A percentile compares a stretch with the other conserved stretches of the same genome.
phyloP scores from a whole-genome alignment of 139 green algal genomes.

The Nannochloris sp. region DNA sequence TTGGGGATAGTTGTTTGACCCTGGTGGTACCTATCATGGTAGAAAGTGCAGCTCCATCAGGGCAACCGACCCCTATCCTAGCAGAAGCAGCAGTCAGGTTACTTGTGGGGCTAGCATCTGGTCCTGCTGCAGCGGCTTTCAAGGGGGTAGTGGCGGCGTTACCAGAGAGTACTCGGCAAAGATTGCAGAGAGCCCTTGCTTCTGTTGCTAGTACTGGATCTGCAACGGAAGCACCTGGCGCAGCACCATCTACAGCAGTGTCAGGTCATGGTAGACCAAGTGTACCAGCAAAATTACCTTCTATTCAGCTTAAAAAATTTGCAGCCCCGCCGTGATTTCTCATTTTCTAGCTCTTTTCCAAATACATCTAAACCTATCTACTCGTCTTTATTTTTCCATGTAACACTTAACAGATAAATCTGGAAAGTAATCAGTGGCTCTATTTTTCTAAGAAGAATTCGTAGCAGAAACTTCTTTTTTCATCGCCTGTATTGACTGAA shows the following conservation, averaged over 20 bases:
- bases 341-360: too few species aligned
- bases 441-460: not conserved
- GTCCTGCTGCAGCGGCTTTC: constrained; percentile 29
- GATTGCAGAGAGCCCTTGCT: constrained; percentile 39
- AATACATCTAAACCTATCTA: too few species aligned
- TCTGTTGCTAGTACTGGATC: not conserved
- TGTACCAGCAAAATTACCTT: not conserved
- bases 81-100: constrained; percentile 31
- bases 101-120: constrained; percentile 32
- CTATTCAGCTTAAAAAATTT: not conserved
- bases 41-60: constrained; percentile 11
- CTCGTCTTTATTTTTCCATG: not conserved
- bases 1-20: constrained; percentile 1
- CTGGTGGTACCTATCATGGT: constrained; percentile 46
- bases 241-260: not conserved
- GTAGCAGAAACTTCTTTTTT: not conserved
- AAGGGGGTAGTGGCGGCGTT: constrained; percentile 26
- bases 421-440: not conserved
- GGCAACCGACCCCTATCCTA: constrained; percentile 6
- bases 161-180: constrained; percentile 28
- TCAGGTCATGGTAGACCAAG: not conserved
- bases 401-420: too few species aligned
- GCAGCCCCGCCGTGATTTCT: too few species aligned
- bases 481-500: constrained; percentile 13
- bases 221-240: not conserved